A percentile compares a stretch with the other conserved stretches of the same genome.
These are phyloP conservation scores for Albugo candida DNA, from an alignment of 352 stramenopile genomes.

Conservation along the genomic window DNA sequence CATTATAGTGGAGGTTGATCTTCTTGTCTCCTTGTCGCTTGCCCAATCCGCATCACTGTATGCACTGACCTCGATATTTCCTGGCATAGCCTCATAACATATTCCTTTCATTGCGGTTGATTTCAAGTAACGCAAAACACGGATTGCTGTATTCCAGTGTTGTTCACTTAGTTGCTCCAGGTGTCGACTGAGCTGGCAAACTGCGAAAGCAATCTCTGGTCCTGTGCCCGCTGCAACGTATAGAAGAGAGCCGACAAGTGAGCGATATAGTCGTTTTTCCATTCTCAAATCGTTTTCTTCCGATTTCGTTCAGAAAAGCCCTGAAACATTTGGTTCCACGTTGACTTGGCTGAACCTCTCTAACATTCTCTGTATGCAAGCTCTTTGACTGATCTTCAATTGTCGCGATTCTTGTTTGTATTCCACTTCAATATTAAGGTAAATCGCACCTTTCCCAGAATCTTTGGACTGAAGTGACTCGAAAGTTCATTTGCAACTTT, in stretches of 20 bases:
- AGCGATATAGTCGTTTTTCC: too few relatives aligned
- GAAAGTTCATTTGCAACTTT: slow-evolving; percentile 6
- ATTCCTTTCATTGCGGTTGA: slow-evolving; percentile 2
- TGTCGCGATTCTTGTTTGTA: background rate
- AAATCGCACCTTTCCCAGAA: slow-evolving; percentile 5
- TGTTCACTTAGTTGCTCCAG: background rate
- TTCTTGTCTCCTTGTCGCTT: slow-evolving; percentile 6
- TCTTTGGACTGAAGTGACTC: slow-evolving; percentile 9
- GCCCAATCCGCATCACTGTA: slow-evolving; percentile 11
- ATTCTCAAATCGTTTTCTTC: background rate
- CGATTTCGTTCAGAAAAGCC: background rate
- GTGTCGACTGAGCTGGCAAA: background rate
- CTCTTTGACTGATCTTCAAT: slow-evolving; percentile 10
- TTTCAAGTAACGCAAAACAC: background rate
- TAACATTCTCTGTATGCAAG: slow-evolving; percentile 10
- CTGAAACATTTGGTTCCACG: background rate
- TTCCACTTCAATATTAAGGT: slow-evolving; percentile 11
- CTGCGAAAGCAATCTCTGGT: background rate
- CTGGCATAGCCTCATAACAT: background rate
- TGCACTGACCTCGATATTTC: background rate
- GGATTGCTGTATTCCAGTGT: background rate
- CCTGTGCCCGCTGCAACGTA: background rate
- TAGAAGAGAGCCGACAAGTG: background rate
- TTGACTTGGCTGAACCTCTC: background rate
- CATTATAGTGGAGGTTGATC: slow-evolving; percentile 5